Evolutionary conservation across 1,284 basidiomycete species (phyloP), one percentile per base, ranked within the genome.

Genomic region (Polyporus tsugae): DNA sequence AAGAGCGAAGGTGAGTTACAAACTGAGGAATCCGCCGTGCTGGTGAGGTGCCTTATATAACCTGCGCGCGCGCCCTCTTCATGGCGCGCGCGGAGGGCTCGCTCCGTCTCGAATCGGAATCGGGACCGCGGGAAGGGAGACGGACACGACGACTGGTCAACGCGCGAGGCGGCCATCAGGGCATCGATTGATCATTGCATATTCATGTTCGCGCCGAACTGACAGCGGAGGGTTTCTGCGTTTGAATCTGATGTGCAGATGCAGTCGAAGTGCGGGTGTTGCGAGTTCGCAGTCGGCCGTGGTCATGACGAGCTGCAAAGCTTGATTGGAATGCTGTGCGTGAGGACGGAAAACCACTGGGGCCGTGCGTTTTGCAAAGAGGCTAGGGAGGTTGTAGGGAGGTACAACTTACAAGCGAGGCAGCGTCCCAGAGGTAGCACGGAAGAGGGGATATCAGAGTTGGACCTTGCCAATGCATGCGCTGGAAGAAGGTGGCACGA

Each of bases 1-100:
- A 57, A 69, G 59, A 59, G 57, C 53, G 67, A 63, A 69, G 49
- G 63, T 69, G 67, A 69, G 67, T 65, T 69, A 46, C 67, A 68
- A 68, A 68, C 67, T 68, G 61, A 49, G 63, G 60, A 62, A 35
- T 41, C 17, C 17, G 4, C 10, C 17, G 11, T 55, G 62, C 46
- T 60, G 36, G 29, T 2, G 19, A 25, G 35, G 19, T 13, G 10
- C 44, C 38, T 63, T 67, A 42, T 67, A 67, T n/a, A n/a, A n/a
- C n/a, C n/a, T n/a, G n/a, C n/a, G n/a, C n/a, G n/a, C n/a, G n/a
- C n/a, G n/a, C n/a, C n/a, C n/a, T n/a, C n/a, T n/a, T n/a, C n/a
- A n/a, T n/a, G n/a, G 64, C 64, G 64, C 58, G n/a, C 22, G 38
- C 13, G 22, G 19, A 42, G 58, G 60, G 61, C 46, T 49, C 13